Evolutionary conservation across 2,329 filamentous ascomycete genomes (phyloP).

Genomic region (Colletotrichum salicis): DNA sequence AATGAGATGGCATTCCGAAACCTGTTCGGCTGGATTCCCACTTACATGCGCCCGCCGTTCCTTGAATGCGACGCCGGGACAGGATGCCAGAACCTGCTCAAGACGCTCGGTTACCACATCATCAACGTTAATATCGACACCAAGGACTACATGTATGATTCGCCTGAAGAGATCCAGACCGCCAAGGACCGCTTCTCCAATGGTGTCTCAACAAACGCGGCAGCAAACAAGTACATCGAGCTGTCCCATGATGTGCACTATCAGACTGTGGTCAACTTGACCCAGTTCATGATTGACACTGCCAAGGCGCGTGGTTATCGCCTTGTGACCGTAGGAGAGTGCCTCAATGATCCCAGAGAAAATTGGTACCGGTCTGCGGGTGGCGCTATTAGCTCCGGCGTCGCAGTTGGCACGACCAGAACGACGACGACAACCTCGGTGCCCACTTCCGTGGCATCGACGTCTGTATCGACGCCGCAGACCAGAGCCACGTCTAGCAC

Average conservation of each 20-base stretch:
- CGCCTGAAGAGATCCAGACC: conserved; percentile 54
- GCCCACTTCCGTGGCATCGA: neutral
- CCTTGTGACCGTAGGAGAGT: conserved; percentile 67
- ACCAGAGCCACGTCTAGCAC: neutral
- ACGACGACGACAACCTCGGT: conserved; percentile 17
- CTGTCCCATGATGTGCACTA: conserved; percentile 56
- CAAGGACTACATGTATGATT: conserved; percentile 68
- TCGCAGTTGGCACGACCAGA: conserved; percentile 22
- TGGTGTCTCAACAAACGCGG: conserved; percentile 43
- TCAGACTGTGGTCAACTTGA: conserved; percentile 46
- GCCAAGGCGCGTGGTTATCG: conserved; percentile 54
- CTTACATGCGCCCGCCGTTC: conserved; percentile 58
- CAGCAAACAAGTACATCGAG: conserved; percentile 52
- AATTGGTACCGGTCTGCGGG: conserved; percentile 61
- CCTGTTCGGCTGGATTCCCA: conserved; percentile 54
- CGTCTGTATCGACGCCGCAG: neutral
- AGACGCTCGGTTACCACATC: conserved; percentile 65
- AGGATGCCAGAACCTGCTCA: conserved; percentile 32
- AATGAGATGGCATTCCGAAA: conserved; percentile 48
- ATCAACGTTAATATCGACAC: conserved; percentile 69
- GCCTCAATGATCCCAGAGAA: conserved; percentile 60
- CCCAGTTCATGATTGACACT: conserved; percentile 53
- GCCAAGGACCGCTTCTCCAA: conserved; percentile 55
- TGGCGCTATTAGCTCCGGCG: conserved; percentile 30
- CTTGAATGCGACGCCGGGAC: conserved; percentile 33